These are phyloP conservation scores for Penicillium cinerascens DNA, from an alignment of 495 filamentous ascomycete species.

Conservation along the genomic window DNA sequence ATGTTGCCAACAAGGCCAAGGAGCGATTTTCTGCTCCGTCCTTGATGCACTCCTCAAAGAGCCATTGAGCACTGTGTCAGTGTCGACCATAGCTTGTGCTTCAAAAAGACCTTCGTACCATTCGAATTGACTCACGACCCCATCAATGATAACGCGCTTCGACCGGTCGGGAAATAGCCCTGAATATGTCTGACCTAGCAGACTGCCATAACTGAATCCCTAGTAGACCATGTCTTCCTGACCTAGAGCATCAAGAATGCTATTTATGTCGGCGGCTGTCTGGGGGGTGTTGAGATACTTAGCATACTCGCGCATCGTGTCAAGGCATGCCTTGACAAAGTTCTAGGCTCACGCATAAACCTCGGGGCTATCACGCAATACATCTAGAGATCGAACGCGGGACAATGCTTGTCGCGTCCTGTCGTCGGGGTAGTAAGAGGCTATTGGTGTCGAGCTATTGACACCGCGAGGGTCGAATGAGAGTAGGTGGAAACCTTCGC, in stretches of 20 bases:
- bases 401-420: constrained; percentile 22
- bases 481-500: constrained; percentile 42
- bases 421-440: constrained; percentile 34
- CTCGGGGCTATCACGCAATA: constrained; percentile 34
- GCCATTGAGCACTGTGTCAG: constrained; percentile 35
- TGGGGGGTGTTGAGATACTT: constrained; percentile 46
- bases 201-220: constrained; percentile 19
- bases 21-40: constrained; percentile 25
- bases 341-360: constrained; percentile 37
- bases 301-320: constrained; percentile 40
- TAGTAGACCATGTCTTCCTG: constrained; percentile 26
- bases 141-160: constrained; percentile 16
- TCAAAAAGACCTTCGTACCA: constrained; percentile 28
- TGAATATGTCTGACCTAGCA: constrained; percentile 19
- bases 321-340: constrained; percentile 34
- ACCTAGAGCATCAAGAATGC: constrained; percentile 42
- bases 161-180: constrained; percentile 10
- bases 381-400: constrained; percentile 20
- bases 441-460: constrained; percentile 34
- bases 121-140: constrained; percentile 13
- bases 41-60: constrained; percentile 45
- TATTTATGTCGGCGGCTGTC: constrained; percentile 49
- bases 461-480: constrained; percentile 46
- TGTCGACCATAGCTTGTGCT: constrained; percentile 26
- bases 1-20: constrained; percentile 22